Evolutionary conservation across 352 stramenopile species (phyloP).

Genomic region (Pythium periplocum): DNA sequence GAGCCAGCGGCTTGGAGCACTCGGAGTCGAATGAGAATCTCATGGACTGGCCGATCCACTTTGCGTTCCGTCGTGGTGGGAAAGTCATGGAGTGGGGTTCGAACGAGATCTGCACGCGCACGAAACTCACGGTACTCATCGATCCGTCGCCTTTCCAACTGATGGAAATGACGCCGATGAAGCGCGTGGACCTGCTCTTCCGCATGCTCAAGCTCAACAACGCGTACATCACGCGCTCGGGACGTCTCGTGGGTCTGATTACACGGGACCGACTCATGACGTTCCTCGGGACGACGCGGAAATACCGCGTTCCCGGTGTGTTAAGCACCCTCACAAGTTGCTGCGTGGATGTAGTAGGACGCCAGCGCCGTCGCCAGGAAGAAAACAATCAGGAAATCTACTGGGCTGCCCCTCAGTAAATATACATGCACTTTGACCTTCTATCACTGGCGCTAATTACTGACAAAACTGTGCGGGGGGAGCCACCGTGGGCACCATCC

Average conservation of each 20-base stretch:
- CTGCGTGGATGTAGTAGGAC: slow-evolving; percentile 11
- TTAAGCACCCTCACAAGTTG: slow-evolving; percentile 35
- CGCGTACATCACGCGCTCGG: slow-evolving; percentile 79
- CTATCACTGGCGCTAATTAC: slow-evolving; percentile 2
- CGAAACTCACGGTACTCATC: slow-evolving; percentile 69
- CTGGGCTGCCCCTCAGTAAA: no score
- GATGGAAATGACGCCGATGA: slow-evolving; percentile 83
- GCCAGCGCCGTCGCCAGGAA: slow-evolving; percentile 1
- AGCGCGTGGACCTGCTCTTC: slow-evolving; percentile 80
- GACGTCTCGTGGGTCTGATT: slow-evolving; percentile 73
- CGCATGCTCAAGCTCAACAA: slow-evolving; percentile 89
- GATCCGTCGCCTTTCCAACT: slow-evolving; percentile 77
- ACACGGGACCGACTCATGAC: slow-evolving; percentile 74
- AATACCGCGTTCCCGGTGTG: slow-evolving; percentile 53
- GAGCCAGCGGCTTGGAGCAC: not conserved
- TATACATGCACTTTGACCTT: no score
- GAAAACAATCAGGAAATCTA: not conserved
- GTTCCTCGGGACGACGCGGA: slow-evolving; percentile 65
- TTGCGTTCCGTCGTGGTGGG: slow-evolving; percentile 61
- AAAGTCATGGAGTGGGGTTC: slow-evolving; percentile 61
- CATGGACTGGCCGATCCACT: slow-evolving; percentile 57
- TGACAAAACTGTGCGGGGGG: slow-evolving; percentile 51
- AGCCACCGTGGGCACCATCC: slow-evolving; percentile 55
- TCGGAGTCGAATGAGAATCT: slow-evolving; percentile 6
- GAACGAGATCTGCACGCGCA: slow-evolving; percentile 53